These are phyloP conservation scores for Diaporthe citrichinensis DNA, from an alignment of 2,329 filamentous ascomycete species.

Conservation along the genomic window DNA sequence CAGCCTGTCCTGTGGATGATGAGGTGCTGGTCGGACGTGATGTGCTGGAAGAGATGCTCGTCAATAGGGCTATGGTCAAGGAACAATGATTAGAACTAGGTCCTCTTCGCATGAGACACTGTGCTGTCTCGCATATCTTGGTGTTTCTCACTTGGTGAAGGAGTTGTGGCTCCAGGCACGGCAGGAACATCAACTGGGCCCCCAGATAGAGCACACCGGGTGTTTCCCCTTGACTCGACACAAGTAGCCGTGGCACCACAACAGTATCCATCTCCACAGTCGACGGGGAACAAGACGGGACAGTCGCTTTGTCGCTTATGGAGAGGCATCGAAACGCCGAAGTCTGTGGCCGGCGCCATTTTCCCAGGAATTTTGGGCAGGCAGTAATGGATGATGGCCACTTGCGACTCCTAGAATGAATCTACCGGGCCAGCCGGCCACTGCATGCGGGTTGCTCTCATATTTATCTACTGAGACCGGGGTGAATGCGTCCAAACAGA, in stretches of 20 bases:
- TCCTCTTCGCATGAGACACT: not conserved
- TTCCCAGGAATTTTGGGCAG: not conserved
- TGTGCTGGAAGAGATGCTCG: not conserved
- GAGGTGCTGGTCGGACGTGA: not conserved
- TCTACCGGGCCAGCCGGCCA: not conserved
- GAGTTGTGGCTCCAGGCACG: not conserved
- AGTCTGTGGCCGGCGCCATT: slow-evolving; percentile 7
- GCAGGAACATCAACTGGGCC: not conserved
- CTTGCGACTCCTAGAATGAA: not conserved
- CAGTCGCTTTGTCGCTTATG: slow-evolving; percentile 19
- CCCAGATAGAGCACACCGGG: not conserved
- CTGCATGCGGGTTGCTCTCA: not conserved
- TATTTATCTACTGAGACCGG: not conserved
- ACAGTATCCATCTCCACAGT: slow-evolving; percentile 37
- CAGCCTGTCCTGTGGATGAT: not conserved
- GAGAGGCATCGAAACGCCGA: not conserved
- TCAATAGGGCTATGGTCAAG: not conserved
- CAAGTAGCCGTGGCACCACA: not conserved
- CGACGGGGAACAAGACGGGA: slow-evolving; percentile 7
- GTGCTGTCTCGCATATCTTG: not conserved
- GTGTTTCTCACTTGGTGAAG: slow-evolving; percentile 8
- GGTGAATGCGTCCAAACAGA: not conserved
- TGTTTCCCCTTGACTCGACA: not conserved
- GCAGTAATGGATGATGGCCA: not conserved
- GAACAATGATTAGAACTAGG: not conserved